Evolutionary conservation across 768 basidiomycete genomes (phyloP).

Genomic region (Ephemerocybe angulata): DNA sequence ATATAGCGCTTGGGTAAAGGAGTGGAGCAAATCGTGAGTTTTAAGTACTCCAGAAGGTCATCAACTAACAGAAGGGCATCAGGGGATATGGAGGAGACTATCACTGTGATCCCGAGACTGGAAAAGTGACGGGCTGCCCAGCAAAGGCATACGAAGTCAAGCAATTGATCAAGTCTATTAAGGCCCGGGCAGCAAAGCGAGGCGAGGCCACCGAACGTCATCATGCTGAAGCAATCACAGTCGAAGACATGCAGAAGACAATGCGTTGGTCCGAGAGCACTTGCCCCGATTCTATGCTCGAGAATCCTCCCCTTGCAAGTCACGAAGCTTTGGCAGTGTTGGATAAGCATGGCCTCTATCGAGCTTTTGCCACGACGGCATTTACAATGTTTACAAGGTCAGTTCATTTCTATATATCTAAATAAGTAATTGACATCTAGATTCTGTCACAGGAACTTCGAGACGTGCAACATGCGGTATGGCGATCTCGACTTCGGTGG

Average conservation of each 20-base stretch:
- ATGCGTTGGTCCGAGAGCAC: constrained; percentile 25
- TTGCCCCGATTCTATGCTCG: constrained; percentile 13
- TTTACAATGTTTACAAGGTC: constrained; percentile 31
- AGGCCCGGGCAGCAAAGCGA: constrained; percentile 16
- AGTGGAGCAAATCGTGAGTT: not conserved
- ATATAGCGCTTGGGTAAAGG: not conserved
- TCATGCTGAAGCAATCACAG: constrained; percentile 31
- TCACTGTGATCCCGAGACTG: constrained; percentile 18
- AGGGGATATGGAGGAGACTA: constrained; percentile 24
- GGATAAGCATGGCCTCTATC: constrained; percentile 25
- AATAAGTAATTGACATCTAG: not conserved
- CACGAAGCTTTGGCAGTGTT: constrained; percentile 10
- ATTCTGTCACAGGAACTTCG: constrained; percentile 24
- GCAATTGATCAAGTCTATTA: constrained; percentile 21
- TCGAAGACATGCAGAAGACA: constrained; percentile 25
- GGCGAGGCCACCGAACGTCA: constrained; percentile 19
- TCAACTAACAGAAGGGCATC: not conserved
- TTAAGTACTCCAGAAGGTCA: not conserved
- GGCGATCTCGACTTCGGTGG: constrained; percentile 18
- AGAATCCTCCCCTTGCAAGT: not conserved
- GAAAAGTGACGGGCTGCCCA: constrained; percentile 26
- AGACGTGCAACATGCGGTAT: constrained; percentile 22
- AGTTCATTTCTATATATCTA: not conserved
- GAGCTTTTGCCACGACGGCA: constrained; percentile 24
- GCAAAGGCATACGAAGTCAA: constrained; percentile 21